phyloP scores from a whole-genome alignment of 2,329 filamentous ascomycete species.

The Ustilaginoidea virens region DNA sequence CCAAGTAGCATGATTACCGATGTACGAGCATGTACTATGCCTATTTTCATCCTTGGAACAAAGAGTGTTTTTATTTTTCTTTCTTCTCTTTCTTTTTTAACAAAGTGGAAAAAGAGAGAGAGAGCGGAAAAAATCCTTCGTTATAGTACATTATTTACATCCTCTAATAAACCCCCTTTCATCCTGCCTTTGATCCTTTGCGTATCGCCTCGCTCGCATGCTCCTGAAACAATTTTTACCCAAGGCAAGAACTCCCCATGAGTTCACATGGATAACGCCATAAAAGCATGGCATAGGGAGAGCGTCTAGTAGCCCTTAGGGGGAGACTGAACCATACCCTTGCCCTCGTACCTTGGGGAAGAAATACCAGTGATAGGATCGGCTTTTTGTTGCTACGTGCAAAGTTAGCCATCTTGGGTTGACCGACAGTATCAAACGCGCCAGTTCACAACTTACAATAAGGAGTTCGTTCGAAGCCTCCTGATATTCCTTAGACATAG shows the following conservation, averaged over 20 bases:
- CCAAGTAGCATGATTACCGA: too few relatives aligned
- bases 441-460: constrained; percentile 58
- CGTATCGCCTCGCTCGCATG: constrained; percentile 12
- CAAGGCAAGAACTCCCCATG: constrained; percentile 16
- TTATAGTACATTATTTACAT: constrained; percentile 31
- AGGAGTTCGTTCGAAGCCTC: constrained; percentile 89
- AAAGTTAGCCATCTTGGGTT: background rate
- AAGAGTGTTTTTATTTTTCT: too few relatives aligned
- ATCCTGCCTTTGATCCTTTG: constrained; percentile 8
- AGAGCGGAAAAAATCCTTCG: too few relatives aligned
- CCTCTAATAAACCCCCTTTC: constrained; percentile 13
- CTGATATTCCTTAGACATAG: constrained; percentile 96
- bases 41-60: too few relatives aligned
- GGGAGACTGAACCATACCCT: constrained; percentile 62
- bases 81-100: constrained; percentile 14
- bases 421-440: too few relatives aligned
- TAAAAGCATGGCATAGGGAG: constrained; percentile 14
- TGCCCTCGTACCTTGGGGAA: constrained; percentile 62
- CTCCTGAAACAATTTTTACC: constrained; percentile 18
- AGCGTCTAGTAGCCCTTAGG: constrained; percentile 31
- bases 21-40: too few relatives aligned
- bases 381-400: constrained; percentile 63
- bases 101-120: too few relatives aligned
- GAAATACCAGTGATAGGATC: constrained; percentile 78
- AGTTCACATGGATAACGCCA: constrained; percentile 18